phyloP scores from a whole-genome alignment of 441 rosid species.

The Gossypium aridum region DNA sequence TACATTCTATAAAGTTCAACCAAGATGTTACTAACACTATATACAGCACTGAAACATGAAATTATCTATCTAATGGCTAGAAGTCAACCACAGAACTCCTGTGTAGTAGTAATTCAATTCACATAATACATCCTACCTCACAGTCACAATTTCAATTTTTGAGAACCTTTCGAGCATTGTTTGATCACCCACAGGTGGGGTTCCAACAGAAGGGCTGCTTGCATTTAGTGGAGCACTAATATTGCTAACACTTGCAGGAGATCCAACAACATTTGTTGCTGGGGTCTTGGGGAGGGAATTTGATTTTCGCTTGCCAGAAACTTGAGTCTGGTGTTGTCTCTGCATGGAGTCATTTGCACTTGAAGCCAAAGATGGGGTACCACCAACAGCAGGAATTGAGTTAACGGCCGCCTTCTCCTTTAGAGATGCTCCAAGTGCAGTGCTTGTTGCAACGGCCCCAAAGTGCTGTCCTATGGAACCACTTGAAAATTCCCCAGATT shows the following conservation, averaged over 20 bases:
- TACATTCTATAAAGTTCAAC: background rate
- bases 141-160: conserved; percentile 67
- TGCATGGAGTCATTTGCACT: conserved; percentile 79
- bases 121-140: conserved; percentile 63
- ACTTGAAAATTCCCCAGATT: conserved; percentile 94
- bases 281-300: conserved; percentile 71
- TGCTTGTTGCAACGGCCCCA: conserved; percentile 51
- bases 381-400: conserved; percentile 66
- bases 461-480: conserved; percentile 80
- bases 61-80: background rate
- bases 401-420: conserved; percentile 67
- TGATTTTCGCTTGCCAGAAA: conserved; percentile 58
- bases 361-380: conserved; percentile 63
- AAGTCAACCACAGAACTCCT: background rate
- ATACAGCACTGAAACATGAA: conserved; percentile 1
- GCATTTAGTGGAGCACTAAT: conserved; percentile 58
- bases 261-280: conserved; percentile 74
- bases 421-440: conserved; percentile 49
- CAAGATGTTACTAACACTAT: background rate
- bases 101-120: background rate
- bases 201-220: conserved; percentile 80
- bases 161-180: conserved; percentile 69
- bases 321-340: conserved; percentile 66
- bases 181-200: conserved; percentile 62
- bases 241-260: conserved; percentile 90